A percentile compares a stretch with the other conserved stretches of the same genome.
These are phyloP conservation scores for Microcera coccophila DNA, from an alignment of 2,329 filamentous ascomycete species.

Conservation along the genomic window DNA sequence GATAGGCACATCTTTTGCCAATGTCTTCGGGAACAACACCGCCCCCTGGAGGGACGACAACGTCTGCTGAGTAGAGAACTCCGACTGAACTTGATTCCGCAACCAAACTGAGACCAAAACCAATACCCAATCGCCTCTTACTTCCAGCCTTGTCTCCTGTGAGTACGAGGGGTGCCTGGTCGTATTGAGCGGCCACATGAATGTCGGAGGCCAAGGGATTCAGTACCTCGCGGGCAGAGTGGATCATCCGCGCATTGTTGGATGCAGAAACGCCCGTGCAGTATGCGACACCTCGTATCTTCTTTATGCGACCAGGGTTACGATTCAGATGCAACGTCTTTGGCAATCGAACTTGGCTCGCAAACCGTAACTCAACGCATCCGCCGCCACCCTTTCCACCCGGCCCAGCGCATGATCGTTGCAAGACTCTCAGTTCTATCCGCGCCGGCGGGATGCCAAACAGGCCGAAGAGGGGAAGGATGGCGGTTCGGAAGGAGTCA, in stretches of 20 bases:
- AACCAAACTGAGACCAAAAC: slow-evolving; percentile 86
- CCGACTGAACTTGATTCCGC: slow-evolving; percentile 83
- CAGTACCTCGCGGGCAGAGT: slow-evolving; percentile 78
- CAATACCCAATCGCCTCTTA: slow-evolving; percentile 71
- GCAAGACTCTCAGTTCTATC: slow-evolving; percentile 80
- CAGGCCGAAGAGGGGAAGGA: slow-evolving; percentile 82
- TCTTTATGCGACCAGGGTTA: slow-evolving; percentile 78
- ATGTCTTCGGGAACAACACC: slow-evolving; percentile 87
- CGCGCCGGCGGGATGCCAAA: slow-evolving; percentile 79
- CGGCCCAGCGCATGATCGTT: slow-evolving; percentile 71
- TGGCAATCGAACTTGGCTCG: slow-evolving; percentile 86
- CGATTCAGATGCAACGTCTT: slow-evolving; percentile 88
- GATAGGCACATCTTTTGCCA: slow-evolving; percentile 81
- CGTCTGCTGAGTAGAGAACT: slow-evolving; percentile 83
- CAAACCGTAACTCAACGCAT: slow-evolving; percentile 89
- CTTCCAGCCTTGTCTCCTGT: slow-evolving; percentile 52
- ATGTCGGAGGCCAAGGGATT: slow-evolving; percentile 86
- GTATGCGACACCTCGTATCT: slow-evolving; percentile 89
- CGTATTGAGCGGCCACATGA: slow-evolving; percentile 80
- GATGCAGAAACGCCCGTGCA: slow-evolving; percentile 85
- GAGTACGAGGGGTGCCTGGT: slow-evolving; percentile 56
- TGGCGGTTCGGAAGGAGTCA: slow-evolving; percentile 88
- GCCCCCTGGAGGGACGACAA: slow-evolving; percentile 68
- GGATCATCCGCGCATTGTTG: slow-evolving; percentile 95
- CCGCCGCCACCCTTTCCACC: slow-evolving; percentile 79